Base-by-base conservation (phyloP, 1,284 basidiomycete genomes). In the Limonomyces culmigenus region DNA sequence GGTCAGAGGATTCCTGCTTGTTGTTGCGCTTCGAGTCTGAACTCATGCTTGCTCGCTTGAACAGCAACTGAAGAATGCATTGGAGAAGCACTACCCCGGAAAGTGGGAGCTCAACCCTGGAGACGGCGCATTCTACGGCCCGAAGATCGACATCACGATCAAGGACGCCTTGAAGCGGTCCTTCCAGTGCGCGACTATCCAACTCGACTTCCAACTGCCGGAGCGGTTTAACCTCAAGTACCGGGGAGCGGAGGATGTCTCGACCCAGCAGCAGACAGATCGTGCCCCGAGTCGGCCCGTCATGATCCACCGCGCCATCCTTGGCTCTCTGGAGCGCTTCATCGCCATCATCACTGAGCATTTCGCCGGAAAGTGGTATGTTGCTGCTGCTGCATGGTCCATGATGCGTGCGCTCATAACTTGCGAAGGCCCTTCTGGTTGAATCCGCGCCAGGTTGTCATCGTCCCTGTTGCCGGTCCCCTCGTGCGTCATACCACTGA, bases 181-280 rank as follows among this genome's bases (percentile, higher is more conserved):
- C 23, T 92, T 91, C 75, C 95, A 99, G 60, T 98, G 95, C 48
- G 93, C 92, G 32, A 98, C 95, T 3, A 97, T 98, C 55, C 86
- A 98, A 59, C 84, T 99, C 45, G 95, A 98, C 63, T 99, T 97
- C 74, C 89, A 98, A 58, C 73, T 99, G 6, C 95, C 95, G n/a
- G 83, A 96, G 52, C 79, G 89, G 35, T 98, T 99, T 68, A 83
- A 95, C 58, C 70, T 99, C 43, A 83, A 83, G 51, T 98, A 91
- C 62, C 83, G 89, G 30, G 75, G 76, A 3, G 69, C 74, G 13
- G 76, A 78, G 36, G 78, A 79, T 40, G n/a, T 8, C n/a, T n/a
- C 8, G 23, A 8, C n/a, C n/a, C 60, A 63, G 14, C 58, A 63
- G 11, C 64, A 60, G 35, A 58, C 70, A 13, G 71, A 74, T 44